phyloP scores from a whole-genome alignment of 805 yeast species.

The Teunomyces tritomae region DNA sequence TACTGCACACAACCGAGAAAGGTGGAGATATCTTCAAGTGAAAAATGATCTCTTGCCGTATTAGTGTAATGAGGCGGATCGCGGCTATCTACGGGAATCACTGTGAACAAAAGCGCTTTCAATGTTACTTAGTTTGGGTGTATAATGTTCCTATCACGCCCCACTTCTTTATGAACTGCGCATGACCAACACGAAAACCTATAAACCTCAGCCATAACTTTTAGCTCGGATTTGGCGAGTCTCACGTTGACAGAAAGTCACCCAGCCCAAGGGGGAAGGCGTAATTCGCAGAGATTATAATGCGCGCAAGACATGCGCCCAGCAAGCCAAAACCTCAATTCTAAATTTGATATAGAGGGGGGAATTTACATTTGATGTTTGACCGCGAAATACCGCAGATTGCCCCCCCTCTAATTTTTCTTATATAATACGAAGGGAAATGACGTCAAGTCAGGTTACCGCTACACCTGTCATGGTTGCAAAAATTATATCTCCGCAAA shows the following conservation, averaged over 20 bases:
- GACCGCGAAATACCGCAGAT: neutral
- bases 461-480: no score
- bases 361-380: neutral
- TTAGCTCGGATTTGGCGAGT: no score
- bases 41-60: neutral
- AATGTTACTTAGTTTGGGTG: neutral
- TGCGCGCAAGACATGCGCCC: neutral
- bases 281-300: no score
- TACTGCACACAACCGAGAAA: neutral
- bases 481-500: no score
- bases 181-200: no score
- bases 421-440: neutral
- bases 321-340: neutral
- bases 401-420: neutral
- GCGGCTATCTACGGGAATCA: neutral
- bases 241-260: no score
- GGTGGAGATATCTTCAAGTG: neutral
- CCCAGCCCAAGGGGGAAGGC: no score
- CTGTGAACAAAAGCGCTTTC: neutral
- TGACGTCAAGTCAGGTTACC: neutral
- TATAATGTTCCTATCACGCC: no score
- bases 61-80: slow-evolving; percentile 1
- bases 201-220: no score
- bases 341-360: neutral
- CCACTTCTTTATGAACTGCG: neutral